A percentile compares a stretch with the other conserved stretches of the same genome.
These are phyloP conservation scores for Xylaria arbuscula DNA, from an alignment of 2,329 filamentous ascomycete genomes.

Conservation along the genomic window DNA sequence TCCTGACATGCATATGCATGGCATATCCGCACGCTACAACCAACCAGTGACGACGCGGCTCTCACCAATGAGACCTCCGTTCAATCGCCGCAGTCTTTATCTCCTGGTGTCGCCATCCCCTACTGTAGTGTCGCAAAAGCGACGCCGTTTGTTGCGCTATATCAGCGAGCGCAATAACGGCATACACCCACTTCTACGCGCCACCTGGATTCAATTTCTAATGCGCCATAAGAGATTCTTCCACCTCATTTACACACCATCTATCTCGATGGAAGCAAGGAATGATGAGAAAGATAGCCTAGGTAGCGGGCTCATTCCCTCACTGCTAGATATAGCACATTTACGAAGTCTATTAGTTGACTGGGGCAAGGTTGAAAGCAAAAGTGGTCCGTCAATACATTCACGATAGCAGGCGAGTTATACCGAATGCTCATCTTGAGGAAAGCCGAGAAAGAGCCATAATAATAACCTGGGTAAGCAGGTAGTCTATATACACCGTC, in stretches of 20 bases:
- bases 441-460: background rate
- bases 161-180: too few relatives aligned
- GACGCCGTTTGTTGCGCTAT: too few relatives aligned
- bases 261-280: background rate
- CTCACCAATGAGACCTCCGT: background rate
- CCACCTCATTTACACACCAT: background rate
- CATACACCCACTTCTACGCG: too few relatives aligned
- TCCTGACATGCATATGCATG: slow-evolving; percentile 20
- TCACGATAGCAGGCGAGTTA: background rate
- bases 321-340: background rate
- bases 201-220: too few relatives aligned
- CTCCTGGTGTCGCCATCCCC: background rate
- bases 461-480: background rate
- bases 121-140: too few relatives aligned
- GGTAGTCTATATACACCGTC: slow-evolving; percentile 6
- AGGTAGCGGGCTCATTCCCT: background rate
- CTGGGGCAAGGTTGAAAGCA: background rate
- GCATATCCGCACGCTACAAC: background rate
- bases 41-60: background rate
- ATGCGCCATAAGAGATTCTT: background rate
- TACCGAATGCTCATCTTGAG: background rate
- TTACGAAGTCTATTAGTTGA: background rate
- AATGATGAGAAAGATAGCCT: background rate
- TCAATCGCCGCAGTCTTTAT: background rate
- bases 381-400: background rate